These are phyloP conservation scores for Yamadazyma sp. DNA, from an alignment of 805 yeast species.

Conservation along the genomic window DNA sequence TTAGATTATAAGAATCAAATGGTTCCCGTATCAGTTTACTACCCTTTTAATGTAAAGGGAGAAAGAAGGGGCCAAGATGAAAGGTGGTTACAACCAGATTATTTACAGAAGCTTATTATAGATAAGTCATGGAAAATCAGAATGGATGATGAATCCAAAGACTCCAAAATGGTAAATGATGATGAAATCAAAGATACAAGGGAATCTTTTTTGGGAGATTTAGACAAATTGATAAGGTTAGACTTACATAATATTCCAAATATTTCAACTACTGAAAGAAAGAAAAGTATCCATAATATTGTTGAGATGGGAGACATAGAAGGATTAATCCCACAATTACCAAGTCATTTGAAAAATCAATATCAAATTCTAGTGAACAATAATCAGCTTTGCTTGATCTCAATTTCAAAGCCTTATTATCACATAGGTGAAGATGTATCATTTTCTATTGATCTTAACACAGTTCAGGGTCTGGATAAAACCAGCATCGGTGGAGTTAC, in stretches of 20 bases:
- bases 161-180: conserved; percentile 4
- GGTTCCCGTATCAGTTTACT: conserved; percentile 25
- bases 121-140: conserved; percentile 29
- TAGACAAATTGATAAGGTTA: conserved; percentile 28
- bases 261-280: conserved; percentile 29
- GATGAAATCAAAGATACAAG: conserved; percentile 5
- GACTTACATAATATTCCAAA: conserved; percentile 33
- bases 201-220: conserved; percentile 26
- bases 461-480: conserved; percentile 1
- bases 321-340: conserved; percentile 23
- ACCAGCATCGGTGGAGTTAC: conserved; percentile 32
- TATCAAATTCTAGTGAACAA: conserved; percentile 36
- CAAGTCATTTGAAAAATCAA: conserved; percentile 28
- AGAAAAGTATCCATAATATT: conserved; percentile 24
- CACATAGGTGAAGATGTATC: conserved; percentile 39
- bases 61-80: conserved; percentile 23
- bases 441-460: conserved; percentile 27
- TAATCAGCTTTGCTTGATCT: conserved; percentile 28
- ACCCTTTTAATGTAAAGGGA: conserved; percentile 30
- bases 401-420: conserved; percentile 31
- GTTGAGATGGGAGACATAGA: conserved; percentile 13
- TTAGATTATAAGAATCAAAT: conserved; percentile 14
- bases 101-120: conserved; percentile 19
- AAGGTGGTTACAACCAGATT: conserved; percentile 28
- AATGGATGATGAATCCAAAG: conserved; percentile 6